phyloP scores from a whole-genome alignment of 73 alveolate species.

The Uronychia binucleata region DNA sequence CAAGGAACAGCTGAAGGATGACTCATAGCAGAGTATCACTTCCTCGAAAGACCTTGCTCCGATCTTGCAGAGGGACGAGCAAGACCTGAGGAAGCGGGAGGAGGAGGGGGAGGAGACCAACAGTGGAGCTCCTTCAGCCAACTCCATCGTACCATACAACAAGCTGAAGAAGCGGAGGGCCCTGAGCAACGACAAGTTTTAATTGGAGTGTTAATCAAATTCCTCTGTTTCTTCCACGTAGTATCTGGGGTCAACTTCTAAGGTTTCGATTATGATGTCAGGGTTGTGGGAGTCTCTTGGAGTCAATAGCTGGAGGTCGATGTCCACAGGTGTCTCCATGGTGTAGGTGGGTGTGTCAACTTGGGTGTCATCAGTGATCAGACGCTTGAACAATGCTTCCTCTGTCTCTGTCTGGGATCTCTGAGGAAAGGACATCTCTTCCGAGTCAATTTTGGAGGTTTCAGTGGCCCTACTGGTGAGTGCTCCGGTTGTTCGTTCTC shows the following conservation, averaged over 20 bases:
- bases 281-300: too few relatives aligned
- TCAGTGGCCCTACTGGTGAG: too few relatives aligned
- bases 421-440: too few relatives aligned
- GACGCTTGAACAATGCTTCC: too few relatives aligned
- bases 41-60: neutral
- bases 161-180: neutral
- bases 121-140: neutral
- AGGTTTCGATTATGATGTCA: neutral
- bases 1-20: neutral
- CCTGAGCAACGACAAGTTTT: neutral
- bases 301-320: too few relatives aligned
- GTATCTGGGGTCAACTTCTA: neutral
- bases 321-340: too few relatives aligned
- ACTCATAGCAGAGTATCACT: neutral
- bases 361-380: too few relatives aligned
- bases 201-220: neutral
- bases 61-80: neutral
- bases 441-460: too few relatives aligned
- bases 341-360: too few relatives aligned
- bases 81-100: neutral
- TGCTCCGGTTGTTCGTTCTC: too few relatives aligned
- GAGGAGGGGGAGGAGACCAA: neutral
- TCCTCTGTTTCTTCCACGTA: neutral
- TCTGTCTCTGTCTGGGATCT: too few relatives aligned
- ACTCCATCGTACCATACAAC: neutral